phyloP scores from a whole-genome alignment of 225 moss, liverwort and hornwort species.

The Straminergon stramineum region DNA sequence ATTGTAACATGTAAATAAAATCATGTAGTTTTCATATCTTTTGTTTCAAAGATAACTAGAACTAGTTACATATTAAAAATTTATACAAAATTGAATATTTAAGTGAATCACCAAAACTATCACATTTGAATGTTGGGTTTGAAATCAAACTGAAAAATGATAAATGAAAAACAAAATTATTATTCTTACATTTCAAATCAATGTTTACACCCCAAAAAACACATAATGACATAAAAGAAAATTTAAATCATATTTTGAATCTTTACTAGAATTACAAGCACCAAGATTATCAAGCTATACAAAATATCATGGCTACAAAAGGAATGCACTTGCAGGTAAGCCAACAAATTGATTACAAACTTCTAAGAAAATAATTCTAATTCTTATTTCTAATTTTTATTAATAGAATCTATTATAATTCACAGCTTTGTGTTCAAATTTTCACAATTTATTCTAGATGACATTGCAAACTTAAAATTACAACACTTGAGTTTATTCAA shows the following conservation, averaged over 20 bases:
- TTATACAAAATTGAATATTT: not conserved
- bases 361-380: no score
- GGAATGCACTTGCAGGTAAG: slow-evolving; percentile 5
- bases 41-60: not conserved
- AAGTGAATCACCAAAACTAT: not conserved
- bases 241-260: not conserved
- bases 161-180: no score
- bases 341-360: no score
- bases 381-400: no score
- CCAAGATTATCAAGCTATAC: not conserved
- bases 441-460: no score
- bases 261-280: no score
- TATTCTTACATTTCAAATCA: not conserved
- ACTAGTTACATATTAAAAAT: not conserved
- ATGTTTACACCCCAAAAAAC: no score
- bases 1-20: not conserved
- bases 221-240: not conserved
- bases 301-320: not conserved
- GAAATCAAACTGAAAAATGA: not conserved
- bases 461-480: no score
- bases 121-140: not conserved
- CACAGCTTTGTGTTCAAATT: not conserved
- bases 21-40: not conserved
- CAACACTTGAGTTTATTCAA: not conserved
- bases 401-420: no score